phyloP scores from a whole-genome alignment of 305 asterid species.

The Fraxinus sp. region DNA sequence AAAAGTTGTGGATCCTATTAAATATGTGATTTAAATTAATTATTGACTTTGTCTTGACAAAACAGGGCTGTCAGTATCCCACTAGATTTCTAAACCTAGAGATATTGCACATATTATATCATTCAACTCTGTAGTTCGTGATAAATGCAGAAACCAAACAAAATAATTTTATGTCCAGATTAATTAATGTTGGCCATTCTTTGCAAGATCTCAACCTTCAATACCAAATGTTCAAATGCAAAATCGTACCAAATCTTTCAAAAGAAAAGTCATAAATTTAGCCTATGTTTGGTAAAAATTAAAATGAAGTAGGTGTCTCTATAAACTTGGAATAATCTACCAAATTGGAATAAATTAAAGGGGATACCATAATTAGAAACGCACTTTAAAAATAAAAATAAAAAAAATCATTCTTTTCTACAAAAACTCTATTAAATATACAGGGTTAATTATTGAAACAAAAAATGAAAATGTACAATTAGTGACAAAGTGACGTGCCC shows the following conservation, averaged over 20 bases:
- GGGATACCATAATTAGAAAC: not conserved
- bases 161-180: not conserved
- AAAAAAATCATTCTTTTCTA: too few species aligned
- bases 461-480: not conserved
- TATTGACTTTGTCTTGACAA: too few species aligned
- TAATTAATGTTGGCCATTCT: conserved; percentile 7
- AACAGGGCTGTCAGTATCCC: not conserved
- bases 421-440: not conserved
- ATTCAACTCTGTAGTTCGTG: not conserved
- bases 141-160: conserved; percentile 25
- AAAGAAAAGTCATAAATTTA: not conserved
- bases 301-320: not conserved
- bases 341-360: not conserved
- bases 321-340: too few species aligned
- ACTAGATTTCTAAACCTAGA: not conserved
- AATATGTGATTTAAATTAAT: too few species aligned
- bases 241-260: conserved; percentile 7
- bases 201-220: conserved; percentile 15
- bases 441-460: not conserved
- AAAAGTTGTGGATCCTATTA: too few species aligned
- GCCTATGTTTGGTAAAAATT: too few species aligned
- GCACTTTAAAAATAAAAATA: too few species aligned
- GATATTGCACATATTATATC: not conserved
- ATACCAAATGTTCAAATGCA: conserved; percentile 4
- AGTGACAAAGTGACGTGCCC: not conserved